Evolutionary conservation across 2,329 filamentous ascomycete genomes (phyloP), one percentile per base, ranked within the genome.

Genomic region (Bretziella fagacearum): DNA sequence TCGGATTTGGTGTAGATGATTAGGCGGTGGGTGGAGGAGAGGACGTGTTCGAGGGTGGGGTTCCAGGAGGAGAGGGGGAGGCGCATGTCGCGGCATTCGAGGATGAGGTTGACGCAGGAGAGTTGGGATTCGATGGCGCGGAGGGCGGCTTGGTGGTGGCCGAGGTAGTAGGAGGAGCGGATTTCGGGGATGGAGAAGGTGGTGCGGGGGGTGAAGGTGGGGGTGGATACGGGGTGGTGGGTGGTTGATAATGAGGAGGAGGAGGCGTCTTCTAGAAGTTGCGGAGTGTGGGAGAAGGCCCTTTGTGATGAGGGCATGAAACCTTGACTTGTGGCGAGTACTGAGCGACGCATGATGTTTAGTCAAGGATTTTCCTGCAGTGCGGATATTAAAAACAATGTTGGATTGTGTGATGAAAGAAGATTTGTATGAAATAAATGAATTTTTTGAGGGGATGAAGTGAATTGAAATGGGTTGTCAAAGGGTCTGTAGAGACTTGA

Each of bases 1-100:
- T 95, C 87, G 54, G 74, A 67, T 62, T 96, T 94, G 13, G 91
- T 98, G 63, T 94, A 96, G 32, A 96, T 79, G 54, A 96, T 69
- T 54, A 95, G 65, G 52, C 87, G 75, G 56, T 81, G 71, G 13
- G 79, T 79, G 22, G 39, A 35, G 23, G 76, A 75, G 37, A 96
- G 67, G 26, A 76, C 73, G 52, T 78, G 71, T 59, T 96, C 89
- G 55, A 98, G 89, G 39, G 87, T 65, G 0, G 87, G 89, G 59
- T 98, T 98, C 54, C 84, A 77, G 2, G 84, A 91, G 0, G 86
- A 87, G 7, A 96, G 65, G 0, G 91, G 91, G 0, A 94, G 79
- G 41, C 91, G 80, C 59, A 86, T 86, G 66, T 98, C 91, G 58
- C 91, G 83, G 61, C 87, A 95, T 66, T 98, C 91, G 58, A 98